Conservation (phyloP, 2,329 filamentous ascomycete species). For the Claviceps fusiformis region DNA sequence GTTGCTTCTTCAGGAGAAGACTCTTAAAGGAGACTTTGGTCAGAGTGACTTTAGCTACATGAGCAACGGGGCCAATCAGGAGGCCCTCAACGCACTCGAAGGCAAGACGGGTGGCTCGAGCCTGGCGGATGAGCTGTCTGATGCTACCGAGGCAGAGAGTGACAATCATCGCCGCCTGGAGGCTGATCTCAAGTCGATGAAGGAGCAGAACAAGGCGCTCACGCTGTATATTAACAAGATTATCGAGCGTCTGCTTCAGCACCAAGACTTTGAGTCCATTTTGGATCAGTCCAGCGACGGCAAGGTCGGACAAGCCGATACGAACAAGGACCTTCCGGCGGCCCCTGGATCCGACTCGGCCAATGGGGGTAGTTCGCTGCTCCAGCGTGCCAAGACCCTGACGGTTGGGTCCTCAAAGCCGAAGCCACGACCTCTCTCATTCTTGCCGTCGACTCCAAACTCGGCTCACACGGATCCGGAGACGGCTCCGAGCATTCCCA, state of each 20-base stretch:
- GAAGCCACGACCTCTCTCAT: conserved; percentile 42
- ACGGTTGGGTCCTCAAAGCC: conserved; percentile 34
- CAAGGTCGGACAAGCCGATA: conserved; percentile 28
- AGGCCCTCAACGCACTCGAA: conserved; percentile 51
- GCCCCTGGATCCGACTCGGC: conserved; percentile 32
- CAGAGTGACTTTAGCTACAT: conserved; percentile 69
- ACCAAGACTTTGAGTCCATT: conserved; percentile 91
- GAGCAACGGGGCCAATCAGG: conserved; percentile 43
- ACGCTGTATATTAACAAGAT: conserved; percentile 99
- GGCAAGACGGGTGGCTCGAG: conserved; percentile 40
- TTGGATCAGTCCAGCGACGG: conserved; percentile 62
- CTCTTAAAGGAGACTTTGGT: conserved; percentile 82
- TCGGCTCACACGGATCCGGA: conserved; percentile 50
- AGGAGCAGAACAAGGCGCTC: conserved; percentile 93
- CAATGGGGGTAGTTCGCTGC: conserved; percentile 30
- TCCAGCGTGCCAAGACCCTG: conserved; percentile 50
- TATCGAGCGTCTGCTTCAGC: conserved; percentile 84
- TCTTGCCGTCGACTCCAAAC: conserved; percentile 30
- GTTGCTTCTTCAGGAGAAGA: conserved; percentile 85
- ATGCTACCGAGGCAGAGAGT: conserved; percentile 45
- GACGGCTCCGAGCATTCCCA: conserved; percentile 64
- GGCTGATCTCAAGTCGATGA: conserved; percentile 61
- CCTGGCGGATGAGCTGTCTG: conserved; percentile 80
- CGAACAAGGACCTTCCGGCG: conserved; percentile 74
- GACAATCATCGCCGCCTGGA: conserved; percentile 57